Evolutionary conservation across 495 filamentous ascomycete species (phyloP).

Genomic region (Oleoguttula mirabilis): DNA sequence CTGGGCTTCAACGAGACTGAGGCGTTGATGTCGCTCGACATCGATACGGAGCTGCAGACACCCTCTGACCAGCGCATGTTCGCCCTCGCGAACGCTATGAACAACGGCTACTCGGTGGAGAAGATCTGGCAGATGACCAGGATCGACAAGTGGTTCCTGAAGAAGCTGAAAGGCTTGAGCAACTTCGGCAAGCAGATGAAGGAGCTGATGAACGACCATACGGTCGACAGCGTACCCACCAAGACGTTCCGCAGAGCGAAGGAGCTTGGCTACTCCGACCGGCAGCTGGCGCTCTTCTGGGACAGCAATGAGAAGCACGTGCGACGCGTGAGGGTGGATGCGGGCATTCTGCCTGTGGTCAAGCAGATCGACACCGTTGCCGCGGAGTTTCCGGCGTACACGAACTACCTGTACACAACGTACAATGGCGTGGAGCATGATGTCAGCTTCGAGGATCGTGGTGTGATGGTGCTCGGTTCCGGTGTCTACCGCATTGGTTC

Average conservation of each 20-base stretch:
- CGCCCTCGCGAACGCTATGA: slow-evolving; percentile 96
- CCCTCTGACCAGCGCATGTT: slow-evolving; percentile 96
- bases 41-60: slow-evolving; percentile 89
- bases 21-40: slow-evolving; percentile 92
- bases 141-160: slow-evolving; percentile 97
- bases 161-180: slow-evolving; percentile 76
- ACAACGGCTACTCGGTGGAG: slow-evolving; percentile 79
- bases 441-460: slow-evolving; percentile 71
- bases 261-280: slow-evolving; percentile 85
- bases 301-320: slow-evolving; percentile 85
- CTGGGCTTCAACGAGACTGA: slow-evolving; percentile 86
- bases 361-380: slow-evolving; percentile 99
- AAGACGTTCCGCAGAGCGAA: slow-evolving; percentile 69
- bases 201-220: slow-evolving; percentile 49
- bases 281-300: slow-evolving; percentile 87
- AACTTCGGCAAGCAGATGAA: slow-evolving; percentile 59
- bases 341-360: slow-evolving; percentile 74
- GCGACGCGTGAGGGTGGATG: slow-evolving; percentile 65
- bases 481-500: slow-evolving; percentile 97
- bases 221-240: slow-evolving; percentile 51
- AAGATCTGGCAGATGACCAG: slow-evolving; percentile 96
- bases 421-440: slow-evolving; percentile 89
- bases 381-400: slow-evolving; percentile 87
- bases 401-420: slow-evolving; percentile 94
- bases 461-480: slow-evolving; percentile 91